phyloP scores from a whole-genome alignment of 345 rosid species.

The Ailanthus altissimus region DNA sequence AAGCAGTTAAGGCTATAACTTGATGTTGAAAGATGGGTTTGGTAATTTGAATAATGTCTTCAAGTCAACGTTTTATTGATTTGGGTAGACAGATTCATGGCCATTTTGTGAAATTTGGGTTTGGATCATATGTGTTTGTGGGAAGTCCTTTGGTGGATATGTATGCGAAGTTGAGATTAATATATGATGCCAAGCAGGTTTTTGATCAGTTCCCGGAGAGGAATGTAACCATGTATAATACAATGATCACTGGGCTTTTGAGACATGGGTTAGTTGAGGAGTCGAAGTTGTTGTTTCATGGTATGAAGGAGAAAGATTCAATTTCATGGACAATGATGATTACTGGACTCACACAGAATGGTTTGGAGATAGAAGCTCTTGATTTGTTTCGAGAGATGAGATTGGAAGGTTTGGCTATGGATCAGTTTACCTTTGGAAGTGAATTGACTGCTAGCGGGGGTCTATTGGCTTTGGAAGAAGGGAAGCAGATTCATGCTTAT shows the following conservation, averaged over 20 bases:
- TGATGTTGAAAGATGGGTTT: conserved; percentile 61
- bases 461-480: conserved; percentile 54
- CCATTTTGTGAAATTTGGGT: conserved; percentile 70
- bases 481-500: conserved; percentile 72
- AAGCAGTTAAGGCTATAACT: conserved; percentile 59
- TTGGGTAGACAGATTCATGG: conserved; percentile 78
- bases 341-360: conserved; percentile 71
- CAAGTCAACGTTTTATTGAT: conserved; percentile 40
- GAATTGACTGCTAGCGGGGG: conserved; percentile 79
- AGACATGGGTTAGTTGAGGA: conserved; percentile 66
- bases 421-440: conserved; percentile 89
- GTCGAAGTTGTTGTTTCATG: conserved; percentile 50
- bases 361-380: conserved; percentile 60
- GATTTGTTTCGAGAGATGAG: conserved; percentile 68
- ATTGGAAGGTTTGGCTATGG: conserved; percentile 56
- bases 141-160: conserved; percentile 79
- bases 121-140: conserved; percentile 54
- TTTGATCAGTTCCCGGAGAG: conserved; percentile 50
- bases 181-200: conserved; percentile 60
- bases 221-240: conserved; percentile 69
- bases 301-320: conserved; percentile 71
- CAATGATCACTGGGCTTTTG: conserved; percentile 71
- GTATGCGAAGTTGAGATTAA: conserved; percentile 68
- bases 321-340: conserved; percentile 91
- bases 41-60: conserved; percentile 53